phyloP scores from a whole-genome alignment of 192 early-diverging fungal genomes.

The Entomortierella lignicola region DNA sequence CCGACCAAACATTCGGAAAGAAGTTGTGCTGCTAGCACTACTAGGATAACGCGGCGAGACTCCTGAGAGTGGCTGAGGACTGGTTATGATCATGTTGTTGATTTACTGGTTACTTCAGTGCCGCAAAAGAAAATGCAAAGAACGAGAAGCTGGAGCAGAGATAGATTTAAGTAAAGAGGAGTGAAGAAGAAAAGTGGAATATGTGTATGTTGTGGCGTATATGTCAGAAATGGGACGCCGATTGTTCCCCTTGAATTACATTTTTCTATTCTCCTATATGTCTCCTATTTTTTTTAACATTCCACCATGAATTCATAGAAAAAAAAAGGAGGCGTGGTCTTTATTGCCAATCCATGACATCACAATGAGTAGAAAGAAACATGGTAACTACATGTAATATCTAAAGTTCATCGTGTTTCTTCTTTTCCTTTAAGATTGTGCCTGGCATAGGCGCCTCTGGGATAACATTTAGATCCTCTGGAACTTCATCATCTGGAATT shows the following conservation, averaged over 20 bases:
- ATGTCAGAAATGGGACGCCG: neutral
- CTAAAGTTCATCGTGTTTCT: slow-evolving; percentile 23
- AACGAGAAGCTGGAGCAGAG: too few relatives aligned
- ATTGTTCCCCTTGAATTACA: neutral
- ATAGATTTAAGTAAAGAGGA: too few relatives aligned
- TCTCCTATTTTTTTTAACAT: slow-evolving; percentile 10
- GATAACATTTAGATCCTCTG: neutral
- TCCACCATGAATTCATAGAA: neutral
- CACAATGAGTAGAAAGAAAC: too few relatives aligned
- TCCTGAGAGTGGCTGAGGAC: slow-evolving; percentile 14
- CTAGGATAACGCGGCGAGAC: slow-evolving; percentile 2
- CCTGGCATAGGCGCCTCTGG: slow-evolving; percentile 5
- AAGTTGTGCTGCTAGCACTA: neutral
- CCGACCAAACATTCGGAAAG: slow-evolving; percentile 29
- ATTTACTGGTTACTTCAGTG: neutral
- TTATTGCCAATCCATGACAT: too few relatives aligned
- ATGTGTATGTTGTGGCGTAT: neutral
- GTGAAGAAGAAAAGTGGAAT: neutral
- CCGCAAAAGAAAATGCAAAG: neutral
- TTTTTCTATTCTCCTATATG: neutral
- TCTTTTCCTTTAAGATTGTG: neutral
- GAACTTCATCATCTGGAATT: neutral
- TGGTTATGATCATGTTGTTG: slow-evolving; percentile 18
- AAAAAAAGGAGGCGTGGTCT: slow-evolving; percentile 5
- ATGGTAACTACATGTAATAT: too few relatives aligned